These are phyloP conservation scores for Candida andamanensis DNA, from an alignment of 805 yeast species.

Conservation along the genomic window DNA sequence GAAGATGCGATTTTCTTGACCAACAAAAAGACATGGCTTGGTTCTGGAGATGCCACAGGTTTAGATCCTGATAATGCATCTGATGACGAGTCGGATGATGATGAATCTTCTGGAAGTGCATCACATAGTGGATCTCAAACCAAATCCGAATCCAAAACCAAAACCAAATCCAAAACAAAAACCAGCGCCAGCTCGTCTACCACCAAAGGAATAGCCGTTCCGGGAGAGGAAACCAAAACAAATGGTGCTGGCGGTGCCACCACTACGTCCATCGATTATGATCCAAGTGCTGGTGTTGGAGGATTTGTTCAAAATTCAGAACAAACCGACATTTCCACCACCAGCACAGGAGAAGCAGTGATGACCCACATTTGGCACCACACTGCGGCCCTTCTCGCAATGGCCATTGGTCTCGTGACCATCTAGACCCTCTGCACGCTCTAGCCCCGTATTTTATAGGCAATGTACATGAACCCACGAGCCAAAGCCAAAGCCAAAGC, in stretches of 20 bases:
- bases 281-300: constrained; percentile 21
- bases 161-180: constrained; percentile 10
- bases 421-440: too few relatives aligned
- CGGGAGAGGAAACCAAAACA: too few relatives aligned
- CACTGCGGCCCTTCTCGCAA: too few relatives aligned
- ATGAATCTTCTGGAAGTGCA: constrained; percentile 16
- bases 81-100: constrained; percentile 9
- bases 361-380: too few relatives aligned
- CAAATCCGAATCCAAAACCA: constrained; percentile 8
- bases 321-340: constrained; percentile 8
- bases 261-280: constrained; percentile 5
- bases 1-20: constrained; percentile 48
- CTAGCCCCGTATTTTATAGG: too few relatives aligned
- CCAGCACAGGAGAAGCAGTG: constrained; percentile 2
- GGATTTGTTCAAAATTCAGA: constrained; percentile 35
- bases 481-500: too few relatives aligned
- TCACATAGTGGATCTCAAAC: constrained; percentile 15
- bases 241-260: constrained; percentile 2
- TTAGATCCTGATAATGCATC: constrained; percentile 45
- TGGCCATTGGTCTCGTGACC: too few relatives aligned
- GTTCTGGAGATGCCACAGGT: constrained; percentile 61
- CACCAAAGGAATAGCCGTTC: constrained; percentile 1
- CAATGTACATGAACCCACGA: too few relatives aligned
- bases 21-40: constrained; percentile 56
- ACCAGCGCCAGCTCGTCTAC: constrained; percentile 9